These are phyloP conservation scores for Amanita subjunquillea DNA, from an alignment of 768 basidiomycete genomes.

Conservation along the genomic window DNA sequence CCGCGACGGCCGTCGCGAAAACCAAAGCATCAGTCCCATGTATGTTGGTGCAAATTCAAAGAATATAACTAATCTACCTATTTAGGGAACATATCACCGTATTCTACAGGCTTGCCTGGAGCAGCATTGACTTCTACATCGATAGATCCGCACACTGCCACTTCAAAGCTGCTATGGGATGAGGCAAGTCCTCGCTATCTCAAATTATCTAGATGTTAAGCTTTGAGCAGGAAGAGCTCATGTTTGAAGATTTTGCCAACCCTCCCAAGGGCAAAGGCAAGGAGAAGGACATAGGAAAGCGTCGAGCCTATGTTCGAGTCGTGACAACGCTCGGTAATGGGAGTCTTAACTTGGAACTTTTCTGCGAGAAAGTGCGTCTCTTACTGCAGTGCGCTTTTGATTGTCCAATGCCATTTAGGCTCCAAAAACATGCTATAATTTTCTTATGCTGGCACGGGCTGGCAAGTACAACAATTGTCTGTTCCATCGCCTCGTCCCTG, in stretches of 20 bases:
- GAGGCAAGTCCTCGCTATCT: constrained; percentile 40
- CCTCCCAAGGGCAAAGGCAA: constrained; percentile 80
- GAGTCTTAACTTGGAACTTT: constrained; percentile 76
- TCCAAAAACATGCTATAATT: constrained; percentile 98
- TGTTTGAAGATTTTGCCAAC: constrained; percentile 91
- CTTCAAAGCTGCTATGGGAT: constrained; percentile 87
- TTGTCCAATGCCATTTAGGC: constrained; percentile 38
- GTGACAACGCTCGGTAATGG: constrained; percentile 86
- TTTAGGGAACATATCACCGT: constrained; percentile 84
- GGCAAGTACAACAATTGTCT: constrained; percentile 86
- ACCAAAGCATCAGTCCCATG: constrained; percentile 58
- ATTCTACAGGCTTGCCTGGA: constrained; percentile 81
- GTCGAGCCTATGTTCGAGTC: constrained; percentile 92
- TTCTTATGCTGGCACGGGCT: constrained; percentile 82
- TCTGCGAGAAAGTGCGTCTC: constrained; percentile 71
- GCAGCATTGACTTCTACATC: constrained; percentile 93
- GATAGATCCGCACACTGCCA: constrained; percentile 59
- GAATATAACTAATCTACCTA: neutral
- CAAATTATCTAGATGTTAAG: neutral
- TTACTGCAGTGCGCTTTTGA: neutral
- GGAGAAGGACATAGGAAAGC: constrained; percentile 86
- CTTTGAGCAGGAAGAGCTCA: constrained; percentile 69
- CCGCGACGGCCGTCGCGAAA: constrained; percentile 23
- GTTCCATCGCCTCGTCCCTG: constrained; percentile 90
- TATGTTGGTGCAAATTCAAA: constrained; percentile 19